A percentile compares a stretch with the other conserved stretches of the same genome.
phyloP scores from a whole-genome alignment of 148 eudicot species.

The Persicaria tinctoria region DNA sequence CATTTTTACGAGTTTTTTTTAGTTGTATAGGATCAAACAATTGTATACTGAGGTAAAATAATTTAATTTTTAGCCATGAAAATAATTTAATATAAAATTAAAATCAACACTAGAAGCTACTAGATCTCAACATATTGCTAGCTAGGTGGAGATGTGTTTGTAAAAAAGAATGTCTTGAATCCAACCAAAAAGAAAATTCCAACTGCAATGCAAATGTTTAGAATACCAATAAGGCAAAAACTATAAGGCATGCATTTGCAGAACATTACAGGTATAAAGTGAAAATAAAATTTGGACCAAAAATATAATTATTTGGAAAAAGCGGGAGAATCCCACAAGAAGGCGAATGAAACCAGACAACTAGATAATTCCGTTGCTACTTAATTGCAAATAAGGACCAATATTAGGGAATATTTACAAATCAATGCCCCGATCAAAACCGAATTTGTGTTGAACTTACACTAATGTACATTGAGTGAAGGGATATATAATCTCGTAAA shows the following conservation, averaged over 20 bases:
- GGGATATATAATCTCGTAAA: no score
- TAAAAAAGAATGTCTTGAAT: not conserved
- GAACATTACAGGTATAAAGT: no score
- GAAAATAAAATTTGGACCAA: not conserved
- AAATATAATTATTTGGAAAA: not conserved
- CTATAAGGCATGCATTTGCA: no score
- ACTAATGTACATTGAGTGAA: no score
- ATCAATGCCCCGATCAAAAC: no score
- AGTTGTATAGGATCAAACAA: no score
- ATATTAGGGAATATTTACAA: not conserved
- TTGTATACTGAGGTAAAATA: no score
- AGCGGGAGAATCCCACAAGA: conserved; percentile 10
- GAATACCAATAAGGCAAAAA: not conserved
- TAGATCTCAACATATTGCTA: not conserved
- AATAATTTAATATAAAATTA: no score
- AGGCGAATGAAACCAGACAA: conserved; percentile 9
- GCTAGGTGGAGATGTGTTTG: not conserved
- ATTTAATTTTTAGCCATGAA: no score
- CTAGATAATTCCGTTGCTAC: not conserved
- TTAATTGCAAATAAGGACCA: not conserved
- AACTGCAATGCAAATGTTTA: not conserved
- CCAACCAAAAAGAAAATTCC: conserved; percentile 11
- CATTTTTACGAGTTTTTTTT: no score
- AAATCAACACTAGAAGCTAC: not conserved
- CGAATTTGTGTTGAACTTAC: no score